Base-by-base conservation (phyloP, 2,329 filamentous ascomycete genomes). In the Periconia digitata region DNA sequence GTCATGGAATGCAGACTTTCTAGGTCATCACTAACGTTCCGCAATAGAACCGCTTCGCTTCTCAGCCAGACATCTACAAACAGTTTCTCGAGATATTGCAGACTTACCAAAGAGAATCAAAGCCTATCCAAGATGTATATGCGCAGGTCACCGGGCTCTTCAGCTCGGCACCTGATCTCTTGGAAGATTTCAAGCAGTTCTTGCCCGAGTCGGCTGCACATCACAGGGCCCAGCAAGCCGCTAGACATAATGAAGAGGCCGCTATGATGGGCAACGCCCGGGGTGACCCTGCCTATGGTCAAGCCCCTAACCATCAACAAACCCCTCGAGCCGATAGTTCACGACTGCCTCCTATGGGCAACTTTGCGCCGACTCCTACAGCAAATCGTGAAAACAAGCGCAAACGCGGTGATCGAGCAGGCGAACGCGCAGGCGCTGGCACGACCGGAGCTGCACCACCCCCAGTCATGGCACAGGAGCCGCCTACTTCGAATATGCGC, bases 111-210 rank as follows among this genome's bases (percentile, higher is more conserved):
- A 85, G 94, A 48, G 94, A 99, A 71, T 95, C 94, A 44, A 97
- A 97, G 68, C 95, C 94, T 0, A 99, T 99, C 32, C 92, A 96
- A 70, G 94, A 99, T 72, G 94, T 99, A 3, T 99, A 99, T 70
- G 89, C 90, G 1, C 94, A 99, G 72, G 94, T 99, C 20, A 99
- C 95, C 0, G 88, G 87, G 24, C 78, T 99, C 1, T 99, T 99
- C 75, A 91, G 90, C 66, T 87, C 88, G 5, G 94, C 95, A 0
- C 92, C 92, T 4, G 94, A 99, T 72, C 83, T 99, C 12, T 78
- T 99, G 2, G 94, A 99, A 72, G 94, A 99, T 66, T 99, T 99
- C 70, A 99, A 99, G 71, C 94, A 99, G 66, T 99, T 99, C 59
- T 79, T 99, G 7, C 94, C 94, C 0, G 94, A 99, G 69, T 95